phyloP scores from a whole-genome alignment of 2,329 filamentous ascomycete genomes.

The Rosellinia necatrix region DNA sequence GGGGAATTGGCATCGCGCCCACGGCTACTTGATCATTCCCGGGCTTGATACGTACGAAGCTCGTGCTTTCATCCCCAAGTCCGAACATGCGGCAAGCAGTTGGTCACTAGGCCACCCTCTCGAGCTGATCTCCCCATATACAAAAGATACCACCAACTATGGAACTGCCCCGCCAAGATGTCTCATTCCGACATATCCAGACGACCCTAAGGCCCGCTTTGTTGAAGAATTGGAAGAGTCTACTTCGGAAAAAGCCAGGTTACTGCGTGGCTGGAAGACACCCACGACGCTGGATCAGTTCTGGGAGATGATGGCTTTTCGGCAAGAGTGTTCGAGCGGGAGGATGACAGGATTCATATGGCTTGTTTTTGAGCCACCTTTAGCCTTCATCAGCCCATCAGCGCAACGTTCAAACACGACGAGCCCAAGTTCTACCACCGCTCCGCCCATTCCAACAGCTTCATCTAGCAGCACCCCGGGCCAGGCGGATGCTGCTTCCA shows the following conservation, averaged over 20 bases:
- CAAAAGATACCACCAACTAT: conserved; percentile 50
- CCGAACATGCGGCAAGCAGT: conserved; percentile 53
- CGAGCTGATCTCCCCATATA: conserved; percentile 64
- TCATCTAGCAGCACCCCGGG: conserved; percentile 38
- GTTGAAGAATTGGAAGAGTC: conserved; percentile 84
- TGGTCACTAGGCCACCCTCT: conserved; percentile 78
- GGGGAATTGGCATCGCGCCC: conserved; percentile 54
- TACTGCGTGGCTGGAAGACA: conserved; percentile 76
- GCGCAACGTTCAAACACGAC: conserved; percentile 8
- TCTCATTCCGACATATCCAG: conserved; percentile 87
- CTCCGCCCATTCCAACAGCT: conserved; percentile 37
- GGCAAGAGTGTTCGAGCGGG: conserved; percentile 94
- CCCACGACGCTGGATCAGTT: conserved; percentile 87
- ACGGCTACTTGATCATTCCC: conserved; percentile 84
- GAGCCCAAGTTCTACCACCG: background rate
- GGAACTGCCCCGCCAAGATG: conserved; percentile 73
- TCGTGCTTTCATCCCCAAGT: conserved; percentile 73
- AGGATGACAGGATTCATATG: conserved; percentile 93
- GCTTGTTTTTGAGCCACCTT: conserved; percentile 74
- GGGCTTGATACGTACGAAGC: conserved; percentile 84
- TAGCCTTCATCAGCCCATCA: background rate
- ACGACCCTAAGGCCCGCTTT: conserved; percentile 93
- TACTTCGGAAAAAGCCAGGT: conserved; percentile 58
- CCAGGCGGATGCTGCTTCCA: conserved; percentile 19
- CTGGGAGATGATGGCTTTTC: conserved; percentile 97